A percentile compares a stretch with the other conserved stretches of the same genome.
Conservation (phyloP, 257 asterid species). For the Petunia secreta region DNA sequence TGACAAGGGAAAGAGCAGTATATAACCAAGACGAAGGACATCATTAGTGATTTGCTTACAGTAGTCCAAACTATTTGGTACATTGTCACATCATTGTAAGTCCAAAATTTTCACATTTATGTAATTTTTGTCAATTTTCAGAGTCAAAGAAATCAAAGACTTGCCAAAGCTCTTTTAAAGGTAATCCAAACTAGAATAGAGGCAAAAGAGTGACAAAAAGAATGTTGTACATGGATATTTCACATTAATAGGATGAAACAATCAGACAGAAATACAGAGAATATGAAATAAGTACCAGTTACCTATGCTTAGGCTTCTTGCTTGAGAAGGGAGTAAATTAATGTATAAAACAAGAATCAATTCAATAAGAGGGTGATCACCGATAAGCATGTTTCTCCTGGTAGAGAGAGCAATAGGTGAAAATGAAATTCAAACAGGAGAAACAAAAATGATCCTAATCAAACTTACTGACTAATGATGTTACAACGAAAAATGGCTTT, state of each 20-base stretch:
- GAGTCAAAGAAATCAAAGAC: not conserved
- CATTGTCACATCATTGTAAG: conserved; percentile 22
- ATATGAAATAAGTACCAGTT: not conserved
- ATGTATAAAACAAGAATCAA: conserved; percentile 45
- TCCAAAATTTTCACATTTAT: conserved; percentile 12
- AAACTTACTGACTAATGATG: conserved; percentile 42
- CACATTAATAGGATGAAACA: not conserved
- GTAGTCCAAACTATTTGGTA: not conserved
- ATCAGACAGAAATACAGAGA: not conserved
- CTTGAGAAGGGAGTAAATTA: conserved; percentile 36
- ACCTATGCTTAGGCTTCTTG: conserved; percentile 7
- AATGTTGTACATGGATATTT: not conserved
- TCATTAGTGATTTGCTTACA: conserved; percentile 13
- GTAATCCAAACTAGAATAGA: not conserved
- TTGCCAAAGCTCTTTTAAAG: not conserved
- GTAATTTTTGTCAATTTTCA: conserved; percentile 4
- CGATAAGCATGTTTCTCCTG: conserved; percentile 22
- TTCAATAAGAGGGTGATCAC: conserved; percentile 26
- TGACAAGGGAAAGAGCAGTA: conserved; percentile 23
- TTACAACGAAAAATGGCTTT: conserved; percentile 37
- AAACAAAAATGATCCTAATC: conserved; percentile 36
- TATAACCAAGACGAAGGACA: conserved; percentile 12
- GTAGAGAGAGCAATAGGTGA: not conserved
- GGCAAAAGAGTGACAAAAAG: not conserved
- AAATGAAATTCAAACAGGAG: not conserved